Percentiles rank a stretch among this genome's conserved stretches.
phyloP scores from a whole-genome alignment of 2,329 filamentous ascomycete genomes.

The Alternaria ethzedia region DNA sequence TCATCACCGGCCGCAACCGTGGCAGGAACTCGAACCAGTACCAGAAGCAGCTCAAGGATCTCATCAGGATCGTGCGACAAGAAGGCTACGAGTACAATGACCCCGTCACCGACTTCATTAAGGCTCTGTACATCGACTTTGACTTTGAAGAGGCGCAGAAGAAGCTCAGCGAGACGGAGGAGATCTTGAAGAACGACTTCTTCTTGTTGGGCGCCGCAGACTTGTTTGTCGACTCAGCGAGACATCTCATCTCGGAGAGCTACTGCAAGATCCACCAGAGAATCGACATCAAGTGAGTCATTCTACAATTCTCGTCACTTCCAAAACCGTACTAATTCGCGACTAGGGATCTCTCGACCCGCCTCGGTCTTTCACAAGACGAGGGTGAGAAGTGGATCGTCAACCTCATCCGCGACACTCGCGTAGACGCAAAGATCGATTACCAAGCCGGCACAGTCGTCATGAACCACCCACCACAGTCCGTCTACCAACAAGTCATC shows the following conservation, averaged over 20 bases:
- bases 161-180: slow-evolving; percentile 84
- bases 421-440: slow-evolving; percentile 98
- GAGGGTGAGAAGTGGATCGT: slow-evolving; percentile 99
- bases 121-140: slow-evolving; percentile 94
- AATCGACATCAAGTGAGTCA: slow-evolving; percentile 85
- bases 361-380: slow-evolving; percentile 88
- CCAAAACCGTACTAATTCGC: slow-evolving; percentile 13
- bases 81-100: slow-evolving; percentile 98
- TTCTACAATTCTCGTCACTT: background rate
- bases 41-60: slow-evolving; percentile 98
- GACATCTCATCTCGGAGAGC: slow-evolving; percentile 96
- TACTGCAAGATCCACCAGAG: slow-evolving; percentile 99
- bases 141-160: slow-evolving; percentile 96
- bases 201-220: slow-evolving; percentile 88
- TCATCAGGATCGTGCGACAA: slow-evolving; percentile 93
- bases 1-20: slow-evolving; percentile 83
- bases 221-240: slow-evolving; percentile 88
- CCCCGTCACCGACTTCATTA: slow-evolving; percentile 94
- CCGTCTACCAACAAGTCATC: slow-evolving; percentile 98
- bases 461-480: slow-evolving; percentile 99
- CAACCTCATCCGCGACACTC: slow-evolving; percentile 96
- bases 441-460: slow-evolving; percentile 98
- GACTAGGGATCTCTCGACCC: slow-evolving; percentile 79
- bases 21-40: slow-evolving; percentile 82
- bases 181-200: slow-evolving; percentile 92